phyloP scores from a whole-genome alignment of 2,329 filamentous ascomycete genomes.

The Chaetomium sp. region DNA sequence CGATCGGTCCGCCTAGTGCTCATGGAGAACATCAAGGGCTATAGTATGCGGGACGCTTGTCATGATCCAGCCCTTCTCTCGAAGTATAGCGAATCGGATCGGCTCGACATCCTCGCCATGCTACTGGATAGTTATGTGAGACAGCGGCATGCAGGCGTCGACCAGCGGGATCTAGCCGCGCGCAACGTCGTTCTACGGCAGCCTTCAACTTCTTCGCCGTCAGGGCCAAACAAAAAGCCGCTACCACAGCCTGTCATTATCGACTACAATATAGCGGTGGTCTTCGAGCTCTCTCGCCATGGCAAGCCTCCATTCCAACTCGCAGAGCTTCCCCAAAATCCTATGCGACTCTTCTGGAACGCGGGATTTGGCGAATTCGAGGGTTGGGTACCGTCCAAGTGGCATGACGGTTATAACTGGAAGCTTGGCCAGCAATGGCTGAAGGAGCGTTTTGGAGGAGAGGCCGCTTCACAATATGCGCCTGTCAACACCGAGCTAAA shows the following conservation, averaged over 20 bases:
- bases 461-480: conserved; percentile 10
- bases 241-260: conserved; percentile 13
- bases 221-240: background rate
- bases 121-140: background rate
- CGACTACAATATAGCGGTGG: conserved; percentile 14
- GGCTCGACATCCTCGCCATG: background rate
- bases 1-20: conserved; percentile 16
- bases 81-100: background rate
- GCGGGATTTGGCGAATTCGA: background rate
- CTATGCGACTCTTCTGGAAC: conserved; percentile 16
- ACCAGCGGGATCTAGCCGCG: conserved; percentile 20
- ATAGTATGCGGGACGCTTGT: conserved; percentile 2
- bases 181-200: conserved; percentile 16
- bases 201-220: background rate
- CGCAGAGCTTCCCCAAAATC: conserved; percentile 3
- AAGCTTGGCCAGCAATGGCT: conserved; percentile 9
- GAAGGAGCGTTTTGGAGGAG: conserved; percentile 12
- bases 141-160: conserved; percentile 7
- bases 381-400: conserved; percentile 11
- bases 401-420: background rate
- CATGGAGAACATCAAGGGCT: conserved; percentile 17
- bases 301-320: conserved; percentile 12
- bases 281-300: conserved; percentile 4
- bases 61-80: background rate
- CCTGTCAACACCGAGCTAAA: background rate